Conservation (phyloP, 129 eudicot species). For the Logfia minima region DNA sequence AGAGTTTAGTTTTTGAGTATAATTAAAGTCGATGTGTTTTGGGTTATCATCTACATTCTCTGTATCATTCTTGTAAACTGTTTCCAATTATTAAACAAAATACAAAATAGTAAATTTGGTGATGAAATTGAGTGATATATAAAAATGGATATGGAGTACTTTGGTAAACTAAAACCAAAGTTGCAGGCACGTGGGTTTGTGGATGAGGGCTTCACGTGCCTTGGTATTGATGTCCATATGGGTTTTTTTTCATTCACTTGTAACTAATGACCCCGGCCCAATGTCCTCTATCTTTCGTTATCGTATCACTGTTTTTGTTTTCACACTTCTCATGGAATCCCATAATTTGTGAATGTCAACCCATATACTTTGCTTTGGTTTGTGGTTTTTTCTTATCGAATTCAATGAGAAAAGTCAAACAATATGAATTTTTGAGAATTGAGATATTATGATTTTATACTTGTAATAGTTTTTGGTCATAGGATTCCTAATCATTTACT, state of each 20-base stretch:
- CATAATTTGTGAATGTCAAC: slow-evolving; percentile 19
- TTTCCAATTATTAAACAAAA: background rate
- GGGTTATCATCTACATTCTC: slow-evolving; percentile 26
- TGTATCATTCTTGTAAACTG: slow-evolving; percentile 25
- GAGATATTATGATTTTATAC: too few species aligned
- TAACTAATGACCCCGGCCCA: background rate
- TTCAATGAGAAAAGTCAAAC: background rate
- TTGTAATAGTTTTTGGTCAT: too few species aligned
- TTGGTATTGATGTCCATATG: slow-evolving; percentile 33
- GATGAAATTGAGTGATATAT: background rate
- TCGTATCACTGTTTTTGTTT: slow-evolving; percentile 10
- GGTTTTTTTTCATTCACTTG: background rate
- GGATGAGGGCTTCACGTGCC: slow-evolving; percentile 39
- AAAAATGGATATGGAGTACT: slow-evolving; percentile 30
- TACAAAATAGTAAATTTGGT: background rate
- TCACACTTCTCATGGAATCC: slow-evolving; percentile 11
- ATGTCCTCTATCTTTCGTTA: background rate
- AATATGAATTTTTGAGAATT: background rate
- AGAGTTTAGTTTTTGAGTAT: background rate
- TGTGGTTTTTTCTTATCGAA: background rate
- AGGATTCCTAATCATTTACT: background rate
- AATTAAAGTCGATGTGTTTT: background rate
- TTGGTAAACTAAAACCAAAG: slow-evolving; percentile 29
- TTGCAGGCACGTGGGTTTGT: slow-evolving; percentile 31
- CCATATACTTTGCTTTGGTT: slow-evolving; percentile 22